Evolutionary conservation across 2,329 filamentous ascomycete genomes (phyloP).

Genomic region (Kalmusia sp.): DNA sequence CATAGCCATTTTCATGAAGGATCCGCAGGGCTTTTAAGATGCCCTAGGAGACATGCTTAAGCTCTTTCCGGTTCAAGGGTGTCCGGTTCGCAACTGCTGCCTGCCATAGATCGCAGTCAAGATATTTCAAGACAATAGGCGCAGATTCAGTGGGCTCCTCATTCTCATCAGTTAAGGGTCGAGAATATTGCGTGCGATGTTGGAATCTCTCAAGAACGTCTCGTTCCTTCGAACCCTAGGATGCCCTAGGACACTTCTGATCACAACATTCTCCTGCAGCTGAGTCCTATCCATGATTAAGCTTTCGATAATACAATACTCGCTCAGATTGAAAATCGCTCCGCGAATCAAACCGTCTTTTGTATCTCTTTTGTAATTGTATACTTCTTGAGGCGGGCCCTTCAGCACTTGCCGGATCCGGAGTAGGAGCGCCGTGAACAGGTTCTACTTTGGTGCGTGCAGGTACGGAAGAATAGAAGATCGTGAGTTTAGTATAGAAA

Average conservation of each 20-base stretch:
- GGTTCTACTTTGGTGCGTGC: no score
- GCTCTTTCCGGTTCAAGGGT: slow-evolving; percentile 22
- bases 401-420: slow-evolving; percentile 24
- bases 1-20: slow-evolving; percentile 34
- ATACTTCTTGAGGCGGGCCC: slow-evolving; percentile 16
- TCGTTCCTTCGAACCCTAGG: slow-evolving; percentile 32
- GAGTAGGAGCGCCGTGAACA: no score
- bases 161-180: slow-evolving; percentile 37
- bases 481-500: no score
- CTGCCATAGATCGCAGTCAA: slow-evolving; percentile 27
- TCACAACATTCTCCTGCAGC: slow-evolving; percentile 25
- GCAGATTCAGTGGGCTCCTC: slow-evolving; percentile 25
- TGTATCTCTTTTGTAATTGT: slow-evolving; percentile 25
- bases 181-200: slow-evolving; percentile 26
- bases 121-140: slow-evolving; percentile 30
- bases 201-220: slow-evolving; percentile 34
- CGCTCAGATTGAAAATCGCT: slow-evolving; percentile 11
- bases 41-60: slow-evolving; percentile 25
- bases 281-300: slow-evolving; percentile 13
- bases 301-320: no score
- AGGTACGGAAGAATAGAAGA: no score
- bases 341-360: slow-evolving; percentile 27
- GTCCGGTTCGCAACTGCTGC: slow-evolving; percentile 13
- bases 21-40: slow-evolving; percentile 31
- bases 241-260: slow-evolving; percentile 31